Percentiles rank a stretch among this genome's conserved stretches.
These are phyloP conservation scores for Colletotrichum cordylinicola DNA, from an alignment of 2,329 filamentous ascomycete species.

Conservation along the genomic window DNA sequence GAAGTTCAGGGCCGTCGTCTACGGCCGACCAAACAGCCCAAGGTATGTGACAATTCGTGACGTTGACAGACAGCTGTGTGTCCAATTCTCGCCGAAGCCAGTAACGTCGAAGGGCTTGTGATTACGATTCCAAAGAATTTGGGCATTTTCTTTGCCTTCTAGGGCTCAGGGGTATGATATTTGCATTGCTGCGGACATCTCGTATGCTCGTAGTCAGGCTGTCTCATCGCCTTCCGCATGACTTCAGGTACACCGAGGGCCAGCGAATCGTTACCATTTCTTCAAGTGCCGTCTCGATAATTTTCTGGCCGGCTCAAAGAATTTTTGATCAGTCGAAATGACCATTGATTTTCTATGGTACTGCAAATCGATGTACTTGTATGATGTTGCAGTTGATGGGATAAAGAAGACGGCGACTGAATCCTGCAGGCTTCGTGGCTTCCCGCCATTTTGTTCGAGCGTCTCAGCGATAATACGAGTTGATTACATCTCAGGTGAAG, in stretches of 20 bases:
- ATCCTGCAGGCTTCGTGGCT: too few species aligned
- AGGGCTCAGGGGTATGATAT: background rate
- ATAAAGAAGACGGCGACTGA: too few species aligned
- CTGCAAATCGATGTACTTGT: too few species aligned
- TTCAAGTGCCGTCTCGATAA: background rate
- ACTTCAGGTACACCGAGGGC: background rate
- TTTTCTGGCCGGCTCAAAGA: background rate
- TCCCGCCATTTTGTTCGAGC: too few species aligned
- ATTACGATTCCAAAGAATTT: background rate
- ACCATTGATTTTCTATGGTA: too few species aligned
- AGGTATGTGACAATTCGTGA: background rate
- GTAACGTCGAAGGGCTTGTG: background rate
- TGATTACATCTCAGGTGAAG: too few species aligned
- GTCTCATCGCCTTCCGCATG: background rate
- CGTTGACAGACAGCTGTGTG: background rate
- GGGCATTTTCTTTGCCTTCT: background rate
- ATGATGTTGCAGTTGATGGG: too few species aligned
- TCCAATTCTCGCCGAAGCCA: background rate
- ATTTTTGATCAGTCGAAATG: too few species aligned
- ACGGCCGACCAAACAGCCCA: background rate
- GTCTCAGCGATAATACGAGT: too few species aligned
- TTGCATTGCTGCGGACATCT: background rate
- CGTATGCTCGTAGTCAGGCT: background rate
- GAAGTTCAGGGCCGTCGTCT: background rate
- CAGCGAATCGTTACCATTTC: background rate